Evolutionary conservation across 2,329 filamentous ascomycete genomes (phyloP).

Genomic region (Alternaria triticina): DNA sequence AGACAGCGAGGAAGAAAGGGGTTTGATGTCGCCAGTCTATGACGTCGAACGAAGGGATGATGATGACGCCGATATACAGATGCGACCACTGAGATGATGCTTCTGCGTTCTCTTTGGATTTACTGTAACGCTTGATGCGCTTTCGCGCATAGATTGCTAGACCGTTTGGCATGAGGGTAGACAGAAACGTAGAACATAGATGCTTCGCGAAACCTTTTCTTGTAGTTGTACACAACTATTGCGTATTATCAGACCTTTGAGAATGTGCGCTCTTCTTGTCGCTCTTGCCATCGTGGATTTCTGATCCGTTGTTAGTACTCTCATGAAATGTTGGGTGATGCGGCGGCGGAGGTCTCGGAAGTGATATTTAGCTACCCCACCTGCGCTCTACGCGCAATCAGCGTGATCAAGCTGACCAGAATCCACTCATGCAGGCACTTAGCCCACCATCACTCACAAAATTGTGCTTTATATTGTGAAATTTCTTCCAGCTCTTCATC

Average conservation of each 20-base stretch:
- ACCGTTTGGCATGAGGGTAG: neutral
- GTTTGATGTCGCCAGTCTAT: slow-evolving; percentile 33
- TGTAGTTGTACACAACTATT: fast-evolving
- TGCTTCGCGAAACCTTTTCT: neutral
- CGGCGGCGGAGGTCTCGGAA: too few species aligned
- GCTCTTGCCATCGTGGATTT: too few species aligned
- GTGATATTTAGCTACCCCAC: neutral
- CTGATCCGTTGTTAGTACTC: neutral
- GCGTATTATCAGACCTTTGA: fast-evolving
- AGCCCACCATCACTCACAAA: fast-evolving
- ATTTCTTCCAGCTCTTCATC: neutral
- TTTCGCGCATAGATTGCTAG: neutral
- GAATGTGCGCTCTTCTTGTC: neutral
- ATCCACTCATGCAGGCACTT: neutral
- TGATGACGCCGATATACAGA: slow-evolving; percentile 19
- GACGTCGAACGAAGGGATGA: slow-evolving; percentile 17
- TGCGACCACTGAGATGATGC: slow-evolving; percentile 24
- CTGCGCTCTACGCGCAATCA: neutral
- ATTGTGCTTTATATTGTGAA: fast-evolving
- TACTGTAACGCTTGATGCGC: too few species aligned
- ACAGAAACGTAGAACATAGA: neutral
- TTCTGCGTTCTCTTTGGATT: too few species aligned
- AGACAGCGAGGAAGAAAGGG: slow-evolving; percentile 42
- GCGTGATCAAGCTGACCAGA: neutral
- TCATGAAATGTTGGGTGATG: fast-evolving